Conservation (phyloP, 345 rosid genomes). For the Mallotus nudiflorus region DNA sequence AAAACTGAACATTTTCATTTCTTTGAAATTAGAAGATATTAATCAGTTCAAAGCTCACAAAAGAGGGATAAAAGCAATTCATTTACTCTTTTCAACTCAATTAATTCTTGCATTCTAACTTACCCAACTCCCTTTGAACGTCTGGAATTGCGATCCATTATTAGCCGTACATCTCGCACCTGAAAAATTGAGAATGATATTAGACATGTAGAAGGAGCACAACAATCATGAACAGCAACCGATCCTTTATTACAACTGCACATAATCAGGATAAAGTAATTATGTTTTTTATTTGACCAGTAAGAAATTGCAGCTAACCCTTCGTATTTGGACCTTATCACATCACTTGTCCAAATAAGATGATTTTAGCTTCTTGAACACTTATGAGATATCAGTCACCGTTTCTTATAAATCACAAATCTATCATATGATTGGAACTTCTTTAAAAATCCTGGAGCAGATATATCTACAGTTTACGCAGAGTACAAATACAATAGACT, state of each 20-base stretch:
- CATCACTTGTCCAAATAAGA: not conserved
- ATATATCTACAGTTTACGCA: not conserved
- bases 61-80: too few species aligned
- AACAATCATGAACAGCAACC: constrained; percentile 1
- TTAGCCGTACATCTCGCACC: constrained; percentile 97
- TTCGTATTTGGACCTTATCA: not conserved
- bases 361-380: not conserved
- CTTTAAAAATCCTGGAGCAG: not conserved
- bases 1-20: not conserved
- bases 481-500: not conserved
- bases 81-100: not conserved
- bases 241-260: not conserved
- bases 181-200: constrained; percentile 35
- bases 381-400: not conserved
- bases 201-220: constrained; percentile 1
- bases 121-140: constrained; percentile 97
- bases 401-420: not conserved
- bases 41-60: not conserved
- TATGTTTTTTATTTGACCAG: too few species aligned
- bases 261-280: not conserved
- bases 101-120: constrained; percentile 9
- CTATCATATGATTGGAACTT: not conserved
- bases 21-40: not conserved
- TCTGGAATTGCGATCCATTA: constrained; percentile 96
- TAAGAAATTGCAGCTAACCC: too few species aligned